phyloP scores from a whole-genome alignment of 139 green algal species.

The Desmodesmus armatus region DNA sequence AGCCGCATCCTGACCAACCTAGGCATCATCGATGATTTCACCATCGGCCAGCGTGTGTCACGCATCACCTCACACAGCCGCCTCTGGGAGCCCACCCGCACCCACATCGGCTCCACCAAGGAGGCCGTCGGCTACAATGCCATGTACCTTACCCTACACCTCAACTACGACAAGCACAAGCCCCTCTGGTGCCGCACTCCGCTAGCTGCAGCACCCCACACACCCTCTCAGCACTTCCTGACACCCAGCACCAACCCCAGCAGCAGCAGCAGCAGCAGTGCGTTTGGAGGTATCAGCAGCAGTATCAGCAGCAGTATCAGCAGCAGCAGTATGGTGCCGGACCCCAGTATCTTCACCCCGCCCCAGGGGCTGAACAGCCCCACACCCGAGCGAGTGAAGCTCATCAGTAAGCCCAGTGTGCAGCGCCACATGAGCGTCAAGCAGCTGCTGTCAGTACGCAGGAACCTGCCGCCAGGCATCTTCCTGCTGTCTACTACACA shows the following conservation, averaged over 20 bases:
- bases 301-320: not conserved
- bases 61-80: not conserved
- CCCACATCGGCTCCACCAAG: not conserved
- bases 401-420: constrained; percentile 30
- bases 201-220: constrained; percentile 1
- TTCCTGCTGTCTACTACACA: constrained; percentile 44
- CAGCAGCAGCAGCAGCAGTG: not conserved
- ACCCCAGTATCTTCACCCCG: not conserved
- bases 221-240: not conserved
- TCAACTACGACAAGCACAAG: constrained; percentile 36
- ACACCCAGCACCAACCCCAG: not conserved
- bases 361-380: constrained; percentile 38
- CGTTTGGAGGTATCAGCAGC: too few relatives aligned
- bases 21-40: constrained; percentile 29
- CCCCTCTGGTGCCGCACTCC: constrained; percentile 10
- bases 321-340: not conserved
- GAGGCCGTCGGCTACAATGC: constrained; percentile 25
- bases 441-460: constrained; percentile 13
- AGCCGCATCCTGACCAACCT: constrained; percentile 2
- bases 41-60: not conserved
- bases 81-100: not conserved
- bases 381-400: constrained; percentile 9
- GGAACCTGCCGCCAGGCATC: constrained; percentile 3
- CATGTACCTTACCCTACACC: constrained; percentile 43
- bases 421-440: constrained; percentile 19